Percentiles rank a stretch among this genome's conserved stretches.
Evolutionary conservation across 345 rosid genomes (phyloP).

Genomic region (Dipteronia dyeriana): DNA sequence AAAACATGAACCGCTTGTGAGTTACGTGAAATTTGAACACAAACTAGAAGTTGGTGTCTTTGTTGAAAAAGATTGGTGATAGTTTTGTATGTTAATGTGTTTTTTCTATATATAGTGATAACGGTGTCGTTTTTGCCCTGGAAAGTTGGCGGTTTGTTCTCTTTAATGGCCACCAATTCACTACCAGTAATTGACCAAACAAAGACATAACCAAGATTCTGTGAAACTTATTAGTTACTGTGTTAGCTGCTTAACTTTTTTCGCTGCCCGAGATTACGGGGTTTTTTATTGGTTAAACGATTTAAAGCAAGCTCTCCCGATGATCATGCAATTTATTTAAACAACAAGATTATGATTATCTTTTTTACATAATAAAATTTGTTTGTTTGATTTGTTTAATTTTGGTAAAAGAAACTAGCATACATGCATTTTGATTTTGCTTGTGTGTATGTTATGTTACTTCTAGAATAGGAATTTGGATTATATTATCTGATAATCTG

Average conservation of each 20-base stretch:
- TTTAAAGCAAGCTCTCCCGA: neutral
- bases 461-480: no score
- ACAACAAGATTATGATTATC: neutral
- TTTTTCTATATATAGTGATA: neutral
- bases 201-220: neutral
- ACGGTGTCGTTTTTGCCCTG: neutral
- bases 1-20: neutral
- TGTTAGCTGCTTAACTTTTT: neutral
- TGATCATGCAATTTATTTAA: neutral
- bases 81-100: neutral
- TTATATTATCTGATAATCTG: no score
- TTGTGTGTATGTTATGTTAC: no score
- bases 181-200: conserved; percentile 24
- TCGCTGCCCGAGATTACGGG: neutral
- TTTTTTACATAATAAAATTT: no score
- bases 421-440: neutral
- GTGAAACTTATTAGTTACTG: neutral
- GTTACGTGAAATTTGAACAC: neutral
- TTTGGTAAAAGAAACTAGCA: neutral
- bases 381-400: neutral
- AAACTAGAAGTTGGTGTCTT: no score
- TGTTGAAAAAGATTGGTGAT: neutral
- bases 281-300: neutral
- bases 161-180: conserved; percentile 20
- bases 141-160: neutral